These are phyloP conservation scores for Pyrus communis DNA, from an alignment of 306 rosid genomes.

Conservation along the genomic window DNA sequence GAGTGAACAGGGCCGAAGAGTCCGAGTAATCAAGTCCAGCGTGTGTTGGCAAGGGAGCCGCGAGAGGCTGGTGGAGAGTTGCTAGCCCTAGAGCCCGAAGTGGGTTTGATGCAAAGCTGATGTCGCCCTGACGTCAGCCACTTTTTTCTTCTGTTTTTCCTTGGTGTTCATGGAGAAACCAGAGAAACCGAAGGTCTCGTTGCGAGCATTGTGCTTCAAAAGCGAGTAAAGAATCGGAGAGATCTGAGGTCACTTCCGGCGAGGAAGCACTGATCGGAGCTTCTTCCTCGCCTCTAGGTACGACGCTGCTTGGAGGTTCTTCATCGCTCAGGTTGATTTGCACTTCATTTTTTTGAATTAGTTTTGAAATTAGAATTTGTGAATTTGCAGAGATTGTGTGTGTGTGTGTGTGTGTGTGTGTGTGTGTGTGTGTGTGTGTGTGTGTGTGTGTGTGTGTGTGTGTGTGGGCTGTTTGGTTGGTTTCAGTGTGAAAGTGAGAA, in stretches of 20 bases:
- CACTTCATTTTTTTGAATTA: slow-evolving; percentile 20
- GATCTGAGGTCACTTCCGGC: slow-evolving; percentile 48
- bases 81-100: too few species aligned
- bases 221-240: slow-evolving; percentile 40
- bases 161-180: slow-evolving; percentile 18
- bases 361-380: not conserved
- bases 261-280: slow-evolving; percentile 65
- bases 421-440: not conserved
- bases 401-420: too few species aligned
- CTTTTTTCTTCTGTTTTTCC: too few species aligned
- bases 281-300: slow-evolving; percentile 43
- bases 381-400: slow-evolving; percentile 2
- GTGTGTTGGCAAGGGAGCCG: too few species aligned
- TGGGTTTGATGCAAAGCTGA: too few species aligned
- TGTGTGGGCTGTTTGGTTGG: not conserved
- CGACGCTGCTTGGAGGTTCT: slow-evolving; percentile 17
- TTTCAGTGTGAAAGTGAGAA: not conserved
- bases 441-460: not conserved
- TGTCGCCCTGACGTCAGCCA: too few species aligned
- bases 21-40: too few species aligned
- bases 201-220: not conserved
- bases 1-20: too few species aligned
- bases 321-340: slow-evolving; percentile 30
- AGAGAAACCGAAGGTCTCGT: slow-evolving; percentile 15
- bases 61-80: too few species aligned